Conservation (phyloP, 495 filamentous ascomycete genomes). For the Xylaria scruposa region DNA sequence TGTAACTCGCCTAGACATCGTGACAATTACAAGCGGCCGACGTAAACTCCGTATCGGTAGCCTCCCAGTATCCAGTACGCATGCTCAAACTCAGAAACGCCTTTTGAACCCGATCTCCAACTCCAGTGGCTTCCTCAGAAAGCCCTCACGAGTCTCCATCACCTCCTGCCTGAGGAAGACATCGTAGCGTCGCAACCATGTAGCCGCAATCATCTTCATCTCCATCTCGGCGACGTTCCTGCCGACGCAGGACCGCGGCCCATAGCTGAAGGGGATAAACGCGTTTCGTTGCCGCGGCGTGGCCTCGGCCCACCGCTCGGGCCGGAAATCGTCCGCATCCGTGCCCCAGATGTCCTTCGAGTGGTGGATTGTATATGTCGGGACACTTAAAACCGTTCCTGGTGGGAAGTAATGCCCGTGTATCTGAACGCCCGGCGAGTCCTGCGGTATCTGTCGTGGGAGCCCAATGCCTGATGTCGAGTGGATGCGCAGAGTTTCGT, state of each 20-base stretch:
- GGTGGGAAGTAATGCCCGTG: slow-evolving; percentile 70
- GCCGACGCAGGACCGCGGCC: slow-evolving; percentile 83
- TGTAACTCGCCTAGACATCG: too few relatives aligned
- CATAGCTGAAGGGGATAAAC: slow-evolving; percentile 86
- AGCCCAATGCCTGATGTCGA: slow-evolving; percentile 88
- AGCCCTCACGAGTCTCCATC: slow-evolving; percentile 85
- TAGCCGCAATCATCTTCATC: slow-evolving; percentile 78
- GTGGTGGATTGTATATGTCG: slow-evolving; percentile 89
- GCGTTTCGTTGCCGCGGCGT: slow-evolving; percentile 74
- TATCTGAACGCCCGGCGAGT: slow-evolving; percentile 53
- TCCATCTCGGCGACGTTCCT: slow-evolving; percentile 95
- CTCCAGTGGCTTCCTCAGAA: slow-evolving; percentile 85
- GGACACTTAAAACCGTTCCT: slow-evolving; percentile 81
- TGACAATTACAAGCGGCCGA: not conserved
- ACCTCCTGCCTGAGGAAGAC: slow-evolving; percentile 73
- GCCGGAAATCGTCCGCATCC: slow-evolving; percentile 78
- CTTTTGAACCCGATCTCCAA: slow-evolving; percentile 64
- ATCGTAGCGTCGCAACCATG: slow-evolving; percentile 77
- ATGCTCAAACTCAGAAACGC: not conserved
- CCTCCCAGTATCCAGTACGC: not conserved
- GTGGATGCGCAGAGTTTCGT: slow-evolving; percentile 90
- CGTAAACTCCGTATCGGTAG: not conserved
- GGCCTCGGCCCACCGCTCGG: slow-evolving; percentile 74
- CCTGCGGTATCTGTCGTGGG: slow-evolving; percentile 76
- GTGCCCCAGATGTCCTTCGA: slow-evolving; percentile 80